Percentiles rank a stretch among this genome's conserved stretches.
Conservation (phyloP, 768 basidiomycete species). For the Guyanaporus albipodus region DNA sequence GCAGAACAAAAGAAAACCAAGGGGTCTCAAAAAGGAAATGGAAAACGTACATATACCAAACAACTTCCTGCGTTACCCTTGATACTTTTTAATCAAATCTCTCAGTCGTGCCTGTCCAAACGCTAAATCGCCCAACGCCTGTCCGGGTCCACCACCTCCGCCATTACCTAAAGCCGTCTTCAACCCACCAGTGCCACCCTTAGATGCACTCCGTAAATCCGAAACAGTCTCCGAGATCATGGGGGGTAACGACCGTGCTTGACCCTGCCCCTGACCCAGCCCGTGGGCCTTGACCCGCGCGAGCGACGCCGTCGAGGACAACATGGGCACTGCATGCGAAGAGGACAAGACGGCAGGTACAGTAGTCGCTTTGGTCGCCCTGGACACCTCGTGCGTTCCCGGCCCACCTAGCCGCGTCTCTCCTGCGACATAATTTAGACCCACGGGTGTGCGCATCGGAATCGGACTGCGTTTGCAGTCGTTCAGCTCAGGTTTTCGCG, state of each 20-base stretch:
- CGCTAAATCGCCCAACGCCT: conserved; percentile 45
- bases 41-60: not conserved
- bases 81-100: conserved; percentile 81
- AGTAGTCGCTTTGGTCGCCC: conserved; percentile 56
- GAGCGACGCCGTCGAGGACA: conserved; percentile 75
- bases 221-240: conserved; percentile 33
- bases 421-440: not conserved
- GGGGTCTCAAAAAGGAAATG: no score
- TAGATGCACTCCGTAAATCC: conserved; percentile 13
- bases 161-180: not conserved
- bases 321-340: conserved; percentile 65
- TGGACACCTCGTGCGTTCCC: conserved; percentile 21
- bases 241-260: conserved; percentile 23
- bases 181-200: conserved; percentile 3
- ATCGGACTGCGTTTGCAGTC: conserved; percentile 11
- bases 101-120: conserved; percentile 76
- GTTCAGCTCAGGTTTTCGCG: conserved; percentile 13
- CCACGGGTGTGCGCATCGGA: not conserved
- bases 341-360: conserved; percentile 68
- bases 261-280: conserved; percentile 15
- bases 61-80: conserved; percentile 32
- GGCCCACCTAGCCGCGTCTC: conserved; percentile 6
- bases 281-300: conserved; percentile 42
- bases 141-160: conserved; percentile 5
- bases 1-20: not conserved